Conservation (phyloP, 768 basidiomycete species). For the Suillus subaureus region DNA sequence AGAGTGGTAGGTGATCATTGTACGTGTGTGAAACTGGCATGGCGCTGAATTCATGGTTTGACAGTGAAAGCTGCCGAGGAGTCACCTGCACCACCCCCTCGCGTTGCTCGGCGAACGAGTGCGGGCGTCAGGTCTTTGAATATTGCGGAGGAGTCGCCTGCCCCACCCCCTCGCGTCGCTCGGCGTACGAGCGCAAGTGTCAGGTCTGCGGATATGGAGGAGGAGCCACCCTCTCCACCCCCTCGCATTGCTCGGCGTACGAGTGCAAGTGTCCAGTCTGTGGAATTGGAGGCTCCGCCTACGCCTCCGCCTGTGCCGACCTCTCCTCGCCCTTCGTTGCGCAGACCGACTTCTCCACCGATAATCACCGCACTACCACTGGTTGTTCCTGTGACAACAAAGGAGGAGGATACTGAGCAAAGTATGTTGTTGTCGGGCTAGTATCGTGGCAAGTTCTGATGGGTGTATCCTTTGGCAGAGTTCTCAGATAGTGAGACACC, state of each 20-base stretch:
- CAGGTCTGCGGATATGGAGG: conserved; percentile 4
- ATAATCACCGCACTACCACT: conserved; percentile 24
- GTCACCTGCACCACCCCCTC: conserved; percentile 11
- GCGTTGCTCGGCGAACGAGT: conserved; percentile 26
- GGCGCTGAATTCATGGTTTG: conserved; percentile 11
- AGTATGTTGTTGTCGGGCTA: neutral
- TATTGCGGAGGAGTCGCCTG: neutral
- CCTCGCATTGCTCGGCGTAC: conserved; percentile 20
- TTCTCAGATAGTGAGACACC: neutral
- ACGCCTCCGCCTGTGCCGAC: conserved; percentile 24
- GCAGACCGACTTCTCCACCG: conserved; percentile 23
- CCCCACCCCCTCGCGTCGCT: conserved; percentile 11
- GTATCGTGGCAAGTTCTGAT: neutral
- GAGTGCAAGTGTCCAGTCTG: conserved; percentile 20
- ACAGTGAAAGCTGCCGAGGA: conserved; percentile 14
- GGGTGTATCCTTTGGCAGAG: neutral
- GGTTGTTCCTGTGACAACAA: conserved; percentile 5
- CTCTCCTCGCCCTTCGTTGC: conserved; percentile 17
- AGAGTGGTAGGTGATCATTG: conserved; percentile 26
- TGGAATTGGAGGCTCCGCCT: conserved; percentile 16
- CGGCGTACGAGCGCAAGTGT: conserved; percentile 26
- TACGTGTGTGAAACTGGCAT: neutral
- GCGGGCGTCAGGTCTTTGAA: conserved; percentile 10
- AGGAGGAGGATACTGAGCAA: conserved; percentile 5
- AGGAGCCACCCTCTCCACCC: conserved; percentile 3